Base-by-base conservation (phyloP, 1,284 basidiomycete genomes). In the Prillingera fragicola region DNA sequence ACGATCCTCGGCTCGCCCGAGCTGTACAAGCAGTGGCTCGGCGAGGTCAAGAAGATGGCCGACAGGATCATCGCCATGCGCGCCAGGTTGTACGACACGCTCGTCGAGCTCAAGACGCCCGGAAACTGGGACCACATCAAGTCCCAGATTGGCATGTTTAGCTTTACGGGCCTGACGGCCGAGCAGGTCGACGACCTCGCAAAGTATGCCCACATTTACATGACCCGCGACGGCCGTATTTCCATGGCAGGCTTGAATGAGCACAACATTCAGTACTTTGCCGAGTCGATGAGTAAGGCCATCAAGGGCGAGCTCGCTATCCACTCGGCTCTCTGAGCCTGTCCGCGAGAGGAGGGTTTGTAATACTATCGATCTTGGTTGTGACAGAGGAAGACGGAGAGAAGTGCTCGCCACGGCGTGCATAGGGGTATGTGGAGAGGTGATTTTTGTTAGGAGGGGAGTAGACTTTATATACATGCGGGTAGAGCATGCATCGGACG, bases 21-120 rank as follows among this genome's bases (percentile, higher is more conserved):
- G 45, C 78, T 97, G 41, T 90, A 89, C 71, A 65, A 75, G 33
- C 81, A 95, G 70, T 98, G 94, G 94, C 50, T 89, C 65, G 70
- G 69, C 33, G 88, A 94, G 72, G 87, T 92, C 59, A 89, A 89
- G 75, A 81, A 82, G 48, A 99, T 98, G 95, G 90, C 94, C 10
- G 81, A 88, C 59, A 78, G 95, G 42, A 98, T 98, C 72, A 98
- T 98, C 72, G 80, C 79, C 69, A 97, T 98, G 94, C 80, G 95
- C 52, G 81, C 87, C 59, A 80, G 77, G 55, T 74, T 98, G 50
- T 90, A 87, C 73, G 78, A 85, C 57, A 75, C 82, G 52, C 75
- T 98, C 45, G 83, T 84, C 32, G 82, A 85, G 65, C 76, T 86
- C 64, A 81, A 87, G 70, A 97, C 95, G 33, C 95, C 95, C 6